These are phyloP conservation scores for Candida pini DNA, from an alignment of 805 yeast genomes.

Conservation along the genomic window DNA sequence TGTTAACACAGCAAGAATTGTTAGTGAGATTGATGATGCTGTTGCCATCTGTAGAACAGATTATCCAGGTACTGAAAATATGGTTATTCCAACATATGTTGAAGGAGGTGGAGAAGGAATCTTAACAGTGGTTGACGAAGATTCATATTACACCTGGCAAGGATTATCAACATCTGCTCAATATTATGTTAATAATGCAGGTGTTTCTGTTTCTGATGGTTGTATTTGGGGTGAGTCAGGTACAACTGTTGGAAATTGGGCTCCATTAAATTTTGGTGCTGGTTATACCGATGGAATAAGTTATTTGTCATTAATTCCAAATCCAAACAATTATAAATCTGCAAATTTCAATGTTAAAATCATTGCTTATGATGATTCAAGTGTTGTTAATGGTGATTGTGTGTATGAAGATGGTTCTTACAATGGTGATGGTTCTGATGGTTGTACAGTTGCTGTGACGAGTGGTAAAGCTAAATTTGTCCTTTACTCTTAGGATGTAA, in stretches of 20 bases:
- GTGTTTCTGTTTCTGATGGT: constrained; percentile 84
- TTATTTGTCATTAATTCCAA: constrained; percentile 88
- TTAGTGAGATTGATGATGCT: constrained; percentile 51
- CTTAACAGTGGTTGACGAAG: constrained; percentile 76
- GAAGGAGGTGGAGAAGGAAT: constrained; percentile 59
- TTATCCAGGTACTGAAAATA: constrained; percentile 98
- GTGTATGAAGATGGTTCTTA: constrained; percentile 37
- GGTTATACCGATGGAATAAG: constrained; percentile 71
- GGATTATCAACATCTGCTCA: constrained; percentile 87
- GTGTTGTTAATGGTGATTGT: constrained; percentile 33
- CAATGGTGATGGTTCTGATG: constrained; percentile 60
- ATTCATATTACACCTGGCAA: constrained; percentile 72
- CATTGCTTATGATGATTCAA: constrained; percentile 27
- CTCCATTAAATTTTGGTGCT: constrained; percentile 92
- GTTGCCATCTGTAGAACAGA: constrained; percentile 97
- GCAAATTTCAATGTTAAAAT: constrained; percentile 49
- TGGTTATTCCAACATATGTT: constrained; percentile 90
- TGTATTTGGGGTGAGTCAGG: constrained; percentile 88
- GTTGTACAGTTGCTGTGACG: constrained; percentile 63
- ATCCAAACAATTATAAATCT: constrained; percentile 76
- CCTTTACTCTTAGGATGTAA: too few species aligned
- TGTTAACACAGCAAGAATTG: constrained; percentile 59
- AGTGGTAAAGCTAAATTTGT: constrained; percentile 25
- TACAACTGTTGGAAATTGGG: constrained; percentile 93
- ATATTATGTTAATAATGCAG: constrained; percentile 96